Evolutionary conservation across 352 stramenopile species (phyloP).

Genomic region (Pythium rhizo-oryzae): DNA sequence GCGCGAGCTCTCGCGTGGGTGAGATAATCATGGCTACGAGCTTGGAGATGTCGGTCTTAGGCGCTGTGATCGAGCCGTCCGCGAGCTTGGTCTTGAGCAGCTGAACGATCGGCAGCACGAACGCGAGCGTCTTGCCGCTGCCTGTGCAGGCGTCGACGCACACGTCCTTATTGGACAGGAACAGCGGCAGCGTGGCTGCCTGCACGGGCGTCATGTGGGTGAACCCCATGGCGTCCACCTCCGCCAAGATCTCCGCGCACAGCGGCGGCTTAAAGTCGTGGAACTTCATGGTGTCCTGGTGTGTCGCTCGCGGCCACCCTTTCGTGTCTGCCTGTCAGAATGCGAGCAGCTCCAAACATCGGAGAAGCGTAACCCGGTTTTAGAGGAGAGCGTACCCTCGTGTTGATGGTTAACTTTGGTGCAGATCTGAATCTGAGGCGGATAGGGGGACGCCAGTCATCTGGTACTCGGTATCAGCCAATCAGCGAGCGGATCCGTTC

Average conservation of each 20-base stretch:
- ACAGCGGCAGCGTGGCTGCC: conserved; percentile 90
- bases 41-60: conserved; percentile 65
- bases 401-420: conserved; percentile 1
- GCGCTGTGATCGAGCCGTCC: conserved; percentile 57
- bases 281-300: conserved; percentile 75
- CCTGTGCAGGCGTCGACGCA: conserved; percentile 95
- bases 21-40: conserved; percentile 87
- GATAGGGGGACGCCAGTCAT: background rate
- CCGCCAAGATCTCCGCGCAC: conserved; percentile 67
- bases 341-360: background rate
- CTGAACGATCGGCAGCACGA: conserved; percentile 94
- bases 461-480: conserved; percentile 2
- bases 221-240: conserved; percentile 84
- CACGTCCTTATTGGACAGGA: conserved; percentile 94
- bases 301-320: conserved; percentile 1
- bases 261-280: conserved; percentile 80
- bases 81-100: conserved; percentile 76
- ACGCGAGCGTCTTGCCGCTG: conserved; percentile 95
- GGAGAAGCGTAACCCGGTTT: conserved; percentile 13
- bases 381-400: background rate
- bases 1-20: conserved; percentile 88
- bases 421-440: conserved; percentile 4
- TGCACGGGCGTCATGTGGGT: conserved; percentile 93
- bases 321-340: conserved; percentile 1
- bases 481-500: conserved; percentile 13